Evolutionary conservation across 1,284 basidiomycete species (phyloP), one percentile per base, ranked within the genome.

Genomic region (Cutaneotrichosporon spelunceum): DNA sequence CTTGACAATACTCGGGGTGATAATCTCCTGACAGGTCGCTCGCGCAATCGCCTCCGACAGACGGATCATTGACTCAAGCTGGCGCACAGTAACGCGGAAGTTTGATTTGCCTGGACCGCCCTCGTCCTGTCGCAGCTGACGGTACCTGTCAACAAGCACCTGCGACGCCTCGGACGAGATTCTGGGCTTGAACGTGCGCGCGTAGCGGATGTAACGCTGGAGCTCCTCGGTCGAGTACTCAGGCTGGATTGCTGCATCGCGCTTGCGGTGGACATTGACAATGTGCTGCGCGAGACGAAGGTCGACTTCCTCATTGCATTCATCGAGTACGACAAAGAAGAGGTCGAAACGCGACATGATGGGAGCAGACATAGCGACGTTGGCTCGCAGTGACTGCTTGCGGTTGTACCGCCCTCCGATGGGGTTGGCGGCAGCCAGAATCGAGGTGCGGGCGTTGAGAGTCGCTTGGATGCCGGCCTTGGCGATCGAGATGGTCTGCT

Each of bases 261-360:
- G 89, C 82, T 93, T 94, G 21, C 93, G 87, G 82, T 99, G 96
- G 23, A 99, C 92, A 76, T 95, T 93, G 62, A 99, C 94, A 70
- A 99, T 99, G 81, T 99, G 96, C 77, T 87, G 87, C 26, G 96
- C 96, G 68, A 99, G 90, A 76, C 93, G 91, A 73, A 93, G 79
- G 77, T 99, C 96, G 65, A 89, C 90, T 74, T 86, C 87, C 78
- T 93, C 90, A 78, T 98, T 90, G 80, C 95, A 98, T 75, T 99
- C 95, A 75, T 99, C 96, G 47, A 99, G 84, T 14, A 99, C 93
- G 60, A 99, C 92, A 74, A 99, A 99, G 83, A 99, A 99, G 66
- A 99, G 79, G 78, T 99, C 96, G 76, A 99, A 99, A 68, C 96
- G 88, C 80, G 91, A 95, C 95, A 99, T 99, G 80, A 99, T 99